These are phyloP conservation scores for Rosellinia necatrix DNA, from an alignment of 2,329 filamentous ascomycete species.

Conservation along the genomic window DNA sequence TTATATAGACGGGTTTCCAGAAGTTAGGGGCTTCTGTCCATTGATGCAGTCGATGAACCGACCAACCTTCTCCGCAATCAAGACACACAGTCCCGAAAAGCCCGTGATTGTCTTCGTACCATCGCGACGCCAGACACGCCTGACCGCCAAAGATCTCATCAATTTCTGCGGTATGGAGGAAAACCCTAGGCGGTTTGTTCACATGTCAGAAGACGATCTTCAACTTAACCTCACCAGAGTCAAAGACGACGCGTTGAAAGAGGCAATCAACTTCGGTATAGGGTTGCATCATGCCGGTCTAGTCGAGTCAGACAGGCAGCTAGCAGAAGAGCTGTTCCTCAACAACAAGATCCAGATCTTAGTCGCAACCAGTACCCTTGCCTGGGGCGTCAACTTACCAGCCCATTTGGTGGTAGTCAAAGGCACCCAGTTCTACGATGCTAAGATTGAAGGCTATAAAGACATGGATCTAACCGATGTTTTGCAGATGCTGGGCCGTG, in stretches of 20 bases:
- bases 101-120: conserved; percentile 98
- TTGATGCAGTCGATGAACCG: conserved; percentile 99
- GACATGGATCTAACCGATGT: conserved; percentile 99
- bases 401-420: conserved; percentile 98
- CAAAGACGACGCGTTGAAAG: conserved; percentile 89
- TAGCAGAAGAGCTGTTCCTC: conserved; percentile 92
- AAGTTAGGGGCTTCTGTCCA: conserved; percentile 92
- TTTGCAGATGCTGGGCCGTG: conserved; percentile 94
- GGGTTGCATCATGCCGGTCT: conserved; percentile 96
- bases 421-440: conserved; percentile 96
- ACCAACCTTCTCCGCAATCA: conserved; percentile 94
- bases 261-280: conserved; percentile 96
- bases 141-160: conserved; percentile 95
- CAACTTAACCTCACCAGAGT: conserved; percentile 85
- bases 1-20: conserved; percentile 96
- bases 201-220: conserved; percentile 93
- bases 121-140: conserved; percentile 88
- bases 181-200: conserved; percentile 88
- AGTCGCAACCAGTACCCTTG: conserved; percentile 91
- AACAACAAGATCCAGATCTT: conserved; percentile 98
- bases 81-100: conserved; percentile 93
- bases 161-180: conserved; percentile 99
- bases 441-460: conserved; percentile 95
- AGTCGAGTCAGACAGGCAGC: conserved; percentile 88
- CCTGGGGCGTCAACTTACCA: conserved; percentile 97